Percentiles rank a stretch among this genome's conserved stretches.
Conservation (phyloP, 1,284 basidiomycete species). For the Wolfiporia cocos region DNA sequence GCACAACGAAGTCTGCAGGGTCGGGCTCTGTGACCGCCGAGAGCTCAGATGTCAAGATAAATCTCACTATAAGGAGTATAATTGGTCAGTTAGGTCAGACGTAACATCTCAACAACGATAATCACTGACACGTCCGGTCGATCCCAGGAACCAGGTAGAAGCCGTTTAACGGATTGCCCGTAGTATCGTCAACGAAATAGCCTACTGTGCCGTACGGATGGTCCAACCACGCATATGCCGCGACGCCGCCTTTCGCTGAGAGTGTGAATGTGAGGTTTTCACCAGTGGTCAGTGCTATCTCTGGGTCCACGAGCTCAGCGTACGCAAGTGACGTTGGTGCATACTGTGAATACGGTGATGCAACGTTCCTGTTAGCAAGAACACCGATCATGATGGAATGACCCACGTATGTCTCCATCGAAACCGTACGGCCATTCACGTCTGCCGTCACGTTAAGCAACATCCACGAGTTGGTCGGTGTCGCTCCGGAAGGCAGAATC, state of each 20-base stretch:
- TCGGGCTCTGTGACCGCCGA: slow-evolving; percentile 32
- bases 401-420: slow-evolving; percentile 49
- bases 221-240: slow-evolving; percentile 54
- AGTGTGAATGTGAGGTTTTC: slow-evolving; percentile 41
- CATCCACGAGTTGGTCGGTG: slow-evolving; percentile 43
- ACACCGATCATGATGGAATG: not conserved
- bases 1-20: slow-evolving; percentile 42
- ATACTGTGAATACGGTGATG: slow-evolving; percentile 32
- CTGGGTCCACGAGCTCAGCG: slow-evolving; percentile 40
- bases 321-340: slow-evolving; percentile 43
- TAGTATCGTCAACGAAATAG: slow-evolving; percentile 40
- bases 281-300: slow-evolving; percentile 31
- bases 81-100: not conserved
- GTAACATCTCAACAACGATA: not conserved
- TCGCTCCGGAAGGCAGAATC: slow-evolving; percentile 38
- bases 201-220: slow-evolving; percentile 50
- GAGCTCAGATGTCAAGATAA: slow-evolving; percentile 33
- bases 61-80: slow-evolving; percentile 33
- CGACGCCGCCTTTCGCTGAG: slow-evolving; percentile 47
- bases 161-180: slow-evolving; percentile 39
- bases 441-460: slow-evolving; percentile 43
- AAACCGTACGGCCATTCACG: slow-evolving; percentile 36
- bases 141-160: slow-evolving; percentile 44
- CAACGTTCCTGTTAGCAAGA: not conserved
- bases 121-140: slow-evolving; percentile 38